Evolutionary conservation across 2,329 filamentous ascomycete genomes (phyloP).

Genomic region (Ascosphaera apis): DNA sequence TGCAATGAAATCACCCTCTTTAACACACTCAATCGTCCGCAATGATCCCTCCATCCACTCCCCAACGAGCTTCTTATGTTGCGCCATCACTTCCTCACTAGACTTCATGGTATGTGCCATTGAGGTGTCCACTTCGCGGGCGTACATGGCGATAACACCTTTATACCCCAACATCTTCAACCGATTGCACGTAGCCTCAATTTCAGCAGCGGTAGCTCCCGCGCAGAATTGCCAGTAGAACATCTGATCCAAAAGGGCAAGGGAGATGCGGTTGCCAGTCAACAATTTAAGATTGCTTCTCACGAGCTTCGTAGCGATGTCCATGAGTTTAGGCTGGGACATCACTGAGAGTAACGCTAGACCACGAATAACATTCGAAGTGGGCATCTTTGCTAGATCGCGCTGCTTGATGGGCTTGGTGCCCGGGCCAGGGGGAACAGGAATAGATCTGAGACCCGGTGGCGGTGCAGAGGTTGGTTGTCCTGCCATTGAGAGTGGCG

Average conservation of each 20-base stretch:
- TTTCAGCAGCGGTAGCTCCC: slow-evolving; percentile 26
- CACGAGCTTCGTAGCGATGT: slow-evolving; percentile 5
- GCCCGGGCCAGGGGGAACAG: too few relatives aligned
- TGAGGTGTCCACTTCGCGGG: slow-evolving; percentile 30
- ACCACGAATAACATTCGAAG: slow-evolving; percentile 5
- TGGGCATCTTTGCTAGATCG: slow-evolving; percentile 5
- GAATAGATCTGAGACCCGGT: too few relatives aligned
- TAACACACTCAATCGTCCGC: slow-evolving; percentile 29
- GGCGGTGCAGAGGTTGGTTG: too few relatives aligned
- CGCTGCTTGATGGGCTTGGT: slow-evolving; percentile 1
- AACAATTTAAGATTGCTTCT: slow-evolving; percentile 5
- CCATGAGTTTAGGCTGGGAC: slow-evolving; percentile 6
- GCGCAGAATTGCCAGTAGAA: slow-evolving; percentile 36
- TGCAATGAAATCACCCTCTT: slow-evolving; percentile 27
- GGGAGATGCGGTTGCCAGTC: slow-evolving; percentile 4
- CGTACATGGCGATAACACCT: slow-evolving; percentile 31
- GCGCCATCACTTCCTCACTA: slow-evolving; percentile 13
- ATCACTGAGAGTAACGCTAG: slow-evolving; percentile 6
- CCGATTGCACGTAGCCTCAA: slow-evolving; percentile 21
- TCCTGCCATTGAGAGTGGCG: not conserved
- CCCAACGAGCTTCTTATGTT: slow-evolving; percentile 12
- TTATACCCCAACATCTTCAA: slow-evolving; percentile 28
- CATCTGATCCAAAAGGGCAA: slow-evolving; percentile 12
- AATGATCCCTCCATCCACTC: slow-evolving; percentile 30
- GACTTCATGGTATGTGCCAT: slow-evolving; percentile 12